These are phyloP conservation scores for Mycena venus DNA, from an alignment of 768 basidiomycete genomes.

Conservation along the genomic window DNA sequence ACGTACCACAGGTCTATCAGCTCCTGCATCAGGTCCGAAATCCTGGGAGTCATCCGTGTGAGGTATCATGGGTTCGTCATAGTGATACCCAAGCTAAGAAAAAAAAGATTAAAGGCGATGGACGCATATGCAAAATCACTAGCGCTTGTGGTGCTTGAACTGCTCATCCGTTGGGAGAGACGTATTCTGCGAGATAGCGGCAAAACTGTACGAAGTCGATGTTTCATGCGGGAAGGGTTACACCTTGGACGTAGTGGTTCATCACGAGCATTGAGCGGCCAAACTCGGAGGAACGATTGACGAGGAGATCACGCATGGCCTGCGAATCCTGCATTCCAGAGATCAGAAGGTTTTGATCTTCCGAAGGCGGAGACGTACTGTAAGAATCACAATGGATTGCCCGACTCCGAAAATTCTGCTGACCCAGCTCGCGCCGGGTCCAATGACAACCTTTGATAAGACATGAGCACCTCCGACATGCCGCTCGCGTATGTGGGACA, in stretches of 20 bases:
- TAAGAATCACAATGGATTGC: slow-evolving; percentile 6
- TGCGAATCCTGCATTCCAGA: slow-evolving; percentile 8
- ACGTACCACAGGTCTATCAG: slow-evolving; percentile 22
- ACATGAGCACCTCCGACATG: not conserved
- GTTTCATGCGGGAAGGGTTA: not conserved
- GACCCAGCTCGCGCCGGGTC: slow-evolving; percentile 7
- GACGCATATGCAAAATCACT: not conserved
- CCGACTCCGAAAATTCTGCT: slow-evolving; percentile 1
- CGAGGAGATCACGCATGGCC: slow-evolving; percentile 14
- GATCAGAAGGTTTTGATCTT: not conserved
- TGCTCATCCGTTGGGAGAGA: slow-evolving; percentile 9
- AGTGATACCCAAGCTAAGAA: slow-evolving; percentile 9
- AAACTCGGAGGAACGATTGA: slow-evolving; percentile 18
- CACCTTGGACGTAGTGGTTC: not conserved
- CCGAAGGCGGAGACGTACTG: not conserved
- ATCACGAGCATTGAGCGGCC: not conserved
- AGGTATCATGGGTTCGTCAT: slow-evolving; percentile 28
- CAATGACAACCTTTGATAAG: not conserved
- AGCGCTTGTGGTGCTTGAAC: slow-evolving; percentile 21
- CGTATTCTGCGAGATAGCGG: slow-evolving; percentile 1
- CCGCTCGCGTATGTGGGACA: too few species aligned
- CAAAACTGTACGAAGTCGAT: not conserved
- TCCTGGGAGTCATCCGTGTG: slow-evolving; percentile 23
- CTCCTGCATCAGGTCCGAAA: slow-evolving; percentile 12
- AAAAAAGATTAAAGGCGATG: not conserved